Percentiles rank a stretch among this genome's conserved stretches.
Conservation (phyloP, 1,284 basidiomycete species). For the Sanguinoderma infundibulare region DNA sequence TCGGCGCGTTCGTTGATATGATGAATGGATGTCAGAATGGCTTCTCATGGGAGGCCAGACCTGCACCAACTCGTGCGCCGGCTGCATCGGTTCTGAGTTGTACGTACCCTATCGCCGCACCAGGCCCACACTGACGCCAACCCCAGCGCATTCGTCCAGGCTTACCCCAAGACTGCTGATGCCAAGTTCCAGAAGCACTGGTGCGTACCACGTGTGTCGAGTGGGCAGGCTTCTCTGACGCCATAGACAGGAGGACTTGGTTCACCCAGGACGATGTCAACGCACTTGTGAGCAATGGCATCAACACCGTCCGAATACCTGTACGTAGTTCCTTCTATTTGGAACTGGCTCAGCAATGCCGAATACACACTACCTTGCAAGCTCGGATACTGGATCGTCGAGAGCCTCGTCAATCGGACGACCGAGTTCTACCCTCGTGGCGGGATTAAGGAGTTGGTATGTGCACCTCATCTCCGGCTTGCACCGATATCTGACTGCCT, state of each 20-base stretch:
- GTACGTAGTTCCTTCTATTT: slow-evolving; percentile 43
- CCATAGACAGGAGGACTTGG: slow-evolving; percentile 61
- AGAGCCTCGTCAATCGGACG: slow-evolving; percentile 64
- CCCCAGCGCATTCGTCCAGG: slow-evolving; percentile 58
- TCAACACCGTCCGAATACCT: slow-evolving; percentile 79
- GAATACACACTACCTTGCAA: slow-evolving; percentile 31
- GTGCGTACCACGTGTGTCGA: slow-evolving; percentile 36
- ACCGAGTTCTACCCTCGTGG: slow-evolving; percentile 72
- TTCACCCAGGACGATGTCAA: slow-evolving; percentile 68
- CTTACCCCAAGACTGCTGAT: slow-evolving; percentile 64
- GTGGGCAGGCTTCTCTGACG: neutral
- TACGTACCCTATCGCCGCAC: slow-evolving; percentile 25
- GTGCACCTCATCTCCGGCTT: slow-evolving; percentile 19
- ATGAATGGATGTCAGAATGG: too few species aligned
- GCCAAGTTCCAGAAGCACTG: slow-evolving; percentile 65
- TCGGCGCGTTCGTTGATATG: too few species aligned
- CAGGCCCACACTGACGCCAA: neutral
- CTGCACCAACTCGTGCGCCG: slow-evolving; percentile 52
- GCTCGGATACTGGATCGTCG: slow-evolving; percentile 84
- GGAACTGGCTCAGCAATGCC: neutral
- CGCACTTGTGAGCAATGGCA: slow-evolving; percentile 51
- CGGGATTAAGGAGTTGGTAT: slow-evolving; percentile 65
- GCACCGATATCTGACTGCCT: neutral
- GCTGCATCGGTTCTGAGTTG: slow-evolving; percentile 67
- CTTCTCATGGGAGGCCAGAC: slow-evolving; percentile 63